Conservation (phyloP, 2,329 filamentous ascomycete genomes). For the Juglanconis oblonga region DNA sequence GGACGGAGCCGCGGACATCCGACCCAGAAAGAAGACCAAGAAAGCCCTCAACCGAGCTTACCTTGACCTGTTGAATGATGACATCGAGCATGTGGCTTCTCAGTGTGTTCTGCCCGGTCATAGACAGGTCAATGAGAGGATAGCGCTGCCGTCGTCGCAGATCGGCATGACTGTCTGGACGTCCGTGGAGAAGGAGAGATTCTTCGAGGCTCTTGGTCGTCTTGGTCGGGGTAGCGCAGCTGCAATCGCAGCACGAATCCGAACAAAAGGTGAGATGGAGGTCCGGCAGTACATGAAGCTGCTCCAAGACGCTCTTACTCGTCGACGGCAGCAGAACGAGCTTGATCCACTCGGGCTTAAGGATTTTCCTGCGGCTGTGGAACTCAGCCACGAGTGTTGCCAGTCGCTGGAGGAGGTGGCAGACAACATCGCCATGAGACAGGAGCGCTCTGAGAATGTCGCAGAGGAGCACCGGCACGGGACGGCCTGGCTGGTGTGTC, state of each 20-base stretch:
- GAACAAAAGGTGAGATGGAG: slow-evolving; percentile 72
- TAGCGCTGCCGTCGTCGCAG: slow-evolving; percentile 46
- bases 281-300: slow-evolving; percentile 66
- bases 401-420: slow-evolving; percentile 65
- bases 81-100: slow-evolving; percentile 52
- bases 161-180: slow-evolving; percentile 72
- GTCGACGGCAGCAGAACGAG: slow-evolving; percentile 34
- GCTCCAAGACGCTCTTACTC: slow-evolving; percentile 50
- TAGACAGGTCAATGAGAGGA: slow-evolving; percentile 20
- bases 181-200: slow-evolving; percentile 62
- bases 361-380: slow-evolving; percentile 67
- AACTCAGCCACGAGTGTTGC: slow-evolving; percentile 67
- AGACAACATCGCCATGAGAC: slow-evolving; percentile 60
- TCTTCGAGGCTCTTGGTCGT: slow-evolving; percentile 65
- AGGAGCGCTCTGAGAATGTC: slow-evolving; percentile 61
- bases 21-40: slow-evolving; percentile 44
- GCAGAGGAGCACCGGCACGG: slow-evolving; percentile 61
- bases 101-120: slow-evolving; percentile 27
- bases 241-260: slow-evolving; percentile 61
- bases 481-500: slow-evolving; percentile 63
- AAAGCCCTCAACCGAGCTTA: slow-evolving; percentile 44
- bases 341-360: slow-evolving; percentile 40
- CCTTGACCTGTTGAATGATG: slow-evolving; percentile 51
- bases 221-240: slow-evolving; percentile 61
- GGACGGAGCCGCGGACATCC: not conserved